Evolutionary conservation across 2,329 filamentous ascomycete species (phyloP), one percentile per base, ranked within the genome.

Genomic region (Curvularia sp.): DNA sequence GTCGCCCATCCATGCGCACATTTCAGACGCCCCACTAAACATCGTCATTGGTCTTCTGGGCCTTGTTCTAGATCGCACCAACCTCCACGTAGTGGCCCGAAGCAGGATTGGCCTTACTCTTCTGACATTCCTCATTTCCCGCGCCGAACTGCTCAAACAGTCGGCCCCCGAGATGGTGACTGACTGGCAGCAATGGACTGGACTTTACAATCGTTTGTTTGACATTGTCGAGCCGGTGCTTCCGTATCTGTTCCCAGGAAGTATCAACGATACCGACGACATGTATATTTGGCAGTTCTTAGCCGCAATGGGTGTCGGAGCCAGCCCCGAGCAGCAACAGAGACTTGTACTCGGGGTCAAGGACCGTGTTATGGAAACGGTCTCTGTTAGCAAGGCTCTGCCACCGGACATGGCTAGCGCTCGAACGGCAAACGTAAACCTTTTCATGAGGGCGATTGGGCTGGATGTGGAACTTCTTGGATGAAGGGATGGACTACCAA

Each of bases 401-500:
- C 94, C 95, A 18, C 85, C 89, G 15, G 90, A 95, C 57, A 92
- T 98, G 88, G 89, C 91, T 12, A 88, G 88, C 60, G 88, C 92
- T 74, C 89, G 94, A 59, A 83, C 97, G 57, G 89, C 90, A 58
- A 97, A 97, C 73, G 95, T 99, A 67, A 99, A 99, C 76, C 81
- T 99, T 55, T 99, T 99, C 78, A 97, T 99, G 93, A 90, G 93
- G 72, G 95, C 94, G 55, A 97, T 99, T 78, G 95, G 95, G n/a
- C 84, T 99, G 75, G 95, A 99, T 81, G 95, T 99, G 50, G 95
- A 97, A 65, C 77, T 89, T 68, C 82, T 89, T 63, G 85, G 85
- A 67, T 88, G 79, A 82, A 60, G 33, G n/a, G 10, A n/a, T 20
- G 5, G 15, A 54, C 5, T 12, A 43, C 20, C 43, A 41, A 38